Evolutionary conservation across 805 yeast genomes (phyloP).

Genomic region (Yarrowia sp.): DNA sequence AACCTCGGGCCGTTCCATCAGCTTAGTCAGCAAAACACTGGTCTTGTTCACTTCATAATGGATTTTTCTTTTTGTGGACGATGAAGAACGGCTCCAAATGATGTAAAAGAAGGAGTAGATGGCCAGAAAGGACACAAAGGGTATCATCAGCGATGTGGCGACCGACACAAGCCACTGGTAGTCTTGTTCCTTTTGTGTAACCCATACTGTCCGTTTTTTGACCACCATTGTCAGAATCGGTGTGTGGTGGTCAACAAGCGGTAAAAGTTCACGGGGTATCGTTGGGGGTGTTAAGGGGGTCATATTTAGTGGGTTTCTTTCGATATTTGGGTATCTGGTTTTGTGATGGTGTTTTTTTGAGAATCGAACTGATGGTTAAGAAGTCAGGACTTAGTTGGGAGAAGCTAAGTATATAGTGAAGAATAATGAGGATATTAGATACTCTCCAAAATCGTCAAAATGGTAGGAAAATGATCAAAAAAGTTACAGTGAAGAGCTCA

Average conservation of each 20-base stretch:
- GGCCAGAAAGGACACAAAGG: not conserved
- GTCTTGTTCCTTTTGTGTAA: not conserved
- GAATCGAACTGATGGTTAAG: not conserved
- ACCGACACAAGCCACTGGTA: not conserved
- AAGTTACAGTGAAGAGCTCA: too few relatives aligned
- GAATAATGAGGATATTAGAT: not conserved
- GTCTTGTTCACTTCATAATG: constrained; percentile 22
- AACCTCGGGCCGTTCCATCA: constrained; percentile 15
- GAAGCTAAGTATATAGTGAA: too few relatives aligned
- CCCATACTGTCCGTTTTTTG: not conserved
- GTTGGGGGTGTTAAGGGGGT: not conserved
- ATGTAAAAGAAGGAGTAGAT: not conserved
- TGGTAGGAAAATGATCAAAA: too few relatives aligned
- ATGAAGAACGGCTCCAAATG: constrained; percentile 1
- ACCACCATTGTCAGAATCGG: constrained; percentile 6
- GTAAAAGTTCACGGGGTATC: not conserved
- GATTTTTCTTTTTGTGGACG: not conserved
- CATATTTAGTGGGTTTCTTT: not conserved
- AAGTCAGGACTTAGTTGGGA: not conserved
- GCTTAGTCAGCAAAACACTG: constrained; percentile 13
- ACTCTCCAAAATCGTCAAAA: too few relatives aligned
- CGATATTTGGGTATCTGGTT: not conserved
- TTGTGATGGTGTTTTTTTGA: not conserved
- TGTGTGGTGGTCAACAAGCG: not conserved
- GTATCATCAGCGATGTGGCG: not conserved